Evolutionary conservation across 441 rosid genomes (phyloP).

Genomic region (Adansonia madagascariensis): DNA sequence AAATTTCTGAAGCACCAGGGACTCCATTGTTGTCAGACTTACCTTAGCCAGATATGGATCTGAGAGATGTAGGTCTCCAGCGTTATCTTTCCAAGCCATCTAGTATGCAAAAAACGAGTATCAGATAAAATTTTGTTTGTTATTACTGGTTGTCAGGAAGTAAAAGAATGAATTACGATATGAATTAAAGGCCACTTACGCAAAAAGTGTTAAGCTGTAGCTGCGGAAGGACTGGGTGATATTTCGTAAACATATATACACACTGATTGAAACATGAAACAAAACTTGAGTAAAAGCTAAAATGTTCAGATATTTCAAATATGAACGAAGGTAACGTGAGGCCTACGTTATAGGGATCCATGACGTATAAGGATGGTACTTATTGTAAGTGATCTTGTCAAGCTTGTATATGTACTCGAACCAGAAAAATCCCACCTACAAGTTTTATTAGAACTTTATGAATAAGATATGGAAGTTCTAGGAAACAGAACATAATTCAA

Average conservation of each 20-base stretch:
- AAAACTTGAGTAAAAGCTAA: constrained; percentile 12
- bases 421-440: constrained; percentile 72
- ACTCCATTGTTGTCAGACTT: constrained; percentile 26
- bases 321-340: constrained; percentile 24
- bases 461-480: constrained; percentile 10
- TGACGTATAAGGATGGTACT: constrained; percentile 78
- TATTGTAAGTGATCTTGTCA: constrained; percentile 76
- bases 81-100: constrained; percentile 86
- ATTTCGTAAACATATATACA: constrained; percentile 75
- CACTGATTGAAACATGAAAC: constrained; percentile 43
- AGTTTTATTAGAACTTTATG: constrained; percentile 29
- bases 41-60: constrained; percentile 87
- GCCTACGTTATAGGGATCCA: constrained; percentile 88
- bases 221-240: constrained; percentile 65
- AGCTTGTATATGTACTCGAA: constrained; percentile 68
- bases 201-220: constrained; percentile 70
- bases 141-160: not conserved
- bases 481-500: not conserved
- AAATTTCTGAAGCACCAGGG: constrained; percentile 12
- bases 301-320: constrained; percentile 19
- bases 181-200: constrained; percentile 46
- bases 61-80: constrained; percentile 86
- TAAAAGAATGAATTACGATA: constrained; percentile 5
- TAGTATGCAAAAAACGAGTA: constrained; percentile 29
- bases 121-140: not conserved